Evolutionary conservation across 1,139 yeast species (phyloP).

Genomic region (Yamadazyma triangularis): DNA sequence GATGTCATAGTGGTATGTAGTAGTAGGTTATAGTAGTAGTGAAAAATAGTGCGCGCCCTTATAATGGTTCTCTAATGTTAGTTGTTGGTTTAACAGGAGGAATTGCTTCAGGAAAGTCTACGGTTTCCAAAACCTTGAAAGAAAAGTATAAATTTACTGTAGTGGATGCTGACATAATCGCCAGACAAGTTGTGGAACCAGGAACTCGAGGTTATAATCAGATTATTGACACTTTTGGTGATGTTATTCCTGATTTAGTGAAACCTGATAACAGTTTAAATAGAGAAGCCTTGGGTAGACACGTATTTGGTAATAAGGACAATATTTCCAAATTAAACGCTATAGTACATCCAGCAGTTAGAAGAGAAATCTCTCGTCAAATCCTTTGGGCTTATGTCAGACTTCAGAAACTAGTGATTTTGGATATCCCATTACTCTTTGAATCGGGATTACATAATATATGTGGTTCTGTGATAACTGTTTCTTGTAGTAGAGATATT

Average conservation of each 20-base stretch:
- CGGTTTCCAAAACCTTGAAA: conserved; percentile 63
- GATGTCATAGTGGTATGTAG: too few species aligned
- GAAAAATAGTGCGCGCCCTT: too few species aligned
- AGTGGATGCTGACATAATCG: conserved; percentile 88
- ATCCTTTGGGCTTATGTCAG: conserved; percentile 52
- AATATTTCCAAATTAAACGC: conserved; percentile 58
- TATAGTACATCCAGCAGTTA: conserved; percentile 88
- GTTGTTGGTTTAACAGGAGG: conserved; percentile 95
- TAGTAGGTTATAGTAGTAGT: too few species aligned
- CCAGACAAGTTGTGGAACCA: conserved; percentile 80
- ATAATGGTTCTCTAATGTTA: too few species aligned
- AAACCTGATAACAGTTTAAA: conserved; percentile 46
- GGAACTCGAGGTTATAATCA: conserved; percentile 66
- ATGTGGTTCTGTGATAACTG: conserved; percentile 72
- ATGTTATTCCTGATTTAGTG: conserved; percentile 53
- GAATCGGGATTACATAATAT: conserved; percentile 68
- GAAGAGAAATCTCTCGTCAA: conserved; percentile 58
- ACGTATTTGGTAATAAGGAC: conserved; percentile 66
- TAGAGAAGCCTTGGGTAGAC: conserved; percentile 70
- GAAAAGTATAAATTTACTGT: conserved; percentile 53
- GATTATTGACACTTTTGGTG: conserved; percentile 57
- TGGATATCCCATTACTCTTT: conserved; percentile 88
- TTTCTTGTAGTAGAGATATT: conserved; percentile 50
- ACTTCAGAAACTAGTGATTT: conserved; percentile 52
- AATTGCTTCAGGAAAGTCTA: conserved; percentile 92